These are phyloP conservation scores for Aegle marmelos DNA, from an alignment of 345 rosid species.

Conservation along the genomic window DNA sequence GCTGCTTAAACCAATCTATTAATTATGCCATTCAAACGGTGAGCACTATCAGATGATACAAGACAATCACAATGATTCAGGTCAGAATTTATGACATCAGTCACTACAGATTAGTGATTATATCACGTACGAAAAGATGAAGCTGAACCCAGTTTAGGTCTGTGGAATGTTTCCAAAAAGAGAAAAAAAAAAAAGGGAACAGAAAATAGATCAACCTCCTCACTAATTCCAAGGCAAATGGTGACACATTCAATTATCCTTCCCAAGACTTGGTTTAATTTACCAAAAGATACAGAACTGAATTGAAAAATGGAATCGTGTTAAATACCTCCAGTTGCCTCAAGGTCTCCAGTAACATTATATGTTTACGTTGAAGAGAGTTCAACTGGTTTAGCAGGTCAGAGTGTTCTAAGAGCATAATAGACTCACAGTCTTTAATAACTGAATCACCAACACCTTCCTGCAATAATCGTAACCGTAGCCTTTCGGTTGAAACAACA, in stretches of 20 bases:
- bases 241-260: not conserved
- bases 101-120: not conserved
- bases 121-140: not conserved
- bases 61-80: not conserved
- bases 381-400: slow-evolving; percentile 70
- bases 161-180: not conserved
- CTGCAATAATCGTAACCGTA: slow-evolving; percentile 63
- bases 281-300: not conserved
- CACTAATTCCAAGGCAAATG: not conserved
- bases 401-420: slow-evolving; percentile 76
- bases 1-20: not conserved
- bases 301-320: slow-evolving; percentile 5
- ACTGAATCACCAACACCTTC: slow-evolving; percentile 70
- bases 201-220: not conserved
- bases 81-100: not conserved
- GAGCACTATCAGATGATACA: not conserved
- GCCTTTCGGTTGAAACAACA: slow-evolving; percentile 79
- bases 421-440: slow-evolving; percentile 83
- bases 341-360: slow-evolving; percentile 65
- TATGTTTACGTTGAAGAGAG: slow-evolving; percentile 62
- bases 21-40: not conserved
- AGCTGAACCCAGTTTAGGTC: not conserved
- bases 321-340: slow-evolving; percentile 84
- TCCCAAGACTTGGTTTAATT: not conserved
- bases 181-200: not conserved